Base-by-base conservation (phyloP, 176 grass and related monocot species). In the Raddia guianensis region DNA sequence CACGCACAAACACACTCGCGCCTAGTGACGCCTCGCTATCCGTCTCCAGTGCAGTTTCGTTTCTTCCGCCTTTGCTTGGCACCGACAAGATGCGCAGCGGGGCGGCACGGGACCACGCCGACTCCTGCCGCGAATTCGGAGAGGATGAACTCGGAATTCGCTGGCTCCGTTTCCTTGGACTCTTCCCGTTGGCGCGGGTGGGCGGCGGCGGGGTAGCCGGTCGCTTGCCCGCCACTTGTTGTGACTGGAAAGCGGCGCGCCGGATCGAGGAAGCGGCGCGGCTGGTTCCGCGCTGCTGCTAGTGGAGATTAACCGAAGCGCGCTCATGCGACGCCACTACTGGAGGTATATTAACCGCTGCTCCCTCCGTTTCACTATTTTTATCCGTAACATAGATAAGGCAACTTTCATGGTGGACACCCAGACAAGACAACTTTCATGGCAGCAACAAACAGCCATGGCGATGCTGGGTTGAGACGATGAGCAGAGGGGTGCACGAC, bases 21-120 rank as follows among this genome's bases (percentile, higher is more conserved):
- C 49, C 33, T 14, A 66, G 59, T 49, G 55, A 37, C 64, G 37
- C 79, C 47, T 87, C 85, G 72, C 79, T 64, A 72, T 82, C 66
- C 21, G 11, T 2, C 85, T 54, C 57, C 72, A 87, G 85, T 48
- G 85, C 37, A 40, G 37, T 19, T 18, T 6, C 8, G 6, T 49
- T 35, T 47, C 82, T 43, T 63, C 32, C 76, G 16, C 37, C 76
- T 20, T 9, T 3, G 32, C 14, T 80, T 50, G 57, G 37, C 37
- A 57, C 75, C 75, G 76, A 69, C 81, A 89, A 53, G 70, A 6
- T 32, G 6, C 5, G 47, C 47, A 14, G 58, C 21, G 66, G 15
- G 37, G 53, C 71, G 33, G n/a, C 63, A n/a, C 20, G 21, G 45
- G 73, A 68, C 82, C 72, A 76, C 63, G 20, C 5, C 5, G 32